A percentile compares a stretch with the other conserved stretches of the same genome.
Evolutionary conservation across 805 yeast genomes (phyloP).

Genomic region (Cyberlindnera xylosilytica): DNA sequence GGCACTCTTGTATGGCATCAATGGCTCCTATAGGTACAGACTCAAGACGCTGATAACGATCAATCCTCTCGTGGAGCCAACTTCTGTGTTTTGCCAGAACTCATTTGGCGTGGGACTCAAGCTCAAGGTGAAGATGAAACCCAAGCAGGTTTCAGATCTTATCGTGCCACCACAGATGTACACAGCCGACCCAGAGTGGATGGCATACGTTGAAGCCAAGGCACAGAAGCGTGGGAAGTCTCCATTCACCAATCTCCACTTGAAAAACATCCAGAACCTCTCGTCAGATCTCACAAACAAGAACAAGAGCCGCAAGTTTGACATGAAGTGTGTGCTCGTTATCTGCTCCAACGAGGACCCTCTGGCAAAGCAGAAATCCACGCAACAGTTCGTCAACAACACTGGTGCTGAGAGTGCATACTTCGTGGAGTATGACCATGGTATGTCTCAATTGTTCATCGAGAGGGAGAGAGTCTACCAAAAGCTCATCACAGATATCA

Average conservation of each 20-base stretch:
- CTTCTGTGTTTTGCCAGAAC: not conserved
- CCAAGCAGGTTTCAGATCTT: constrained; percentile 5
- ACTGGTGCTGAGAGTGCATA: constrained; percentile 12
- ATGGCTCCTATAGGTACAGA: constrained; percentile 15
- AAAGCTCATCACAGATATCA: constrained; percentile 14
- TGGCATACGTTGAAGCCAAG: constrained; percentile 8
- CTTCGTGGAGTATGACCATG: constrained; percentile 18
- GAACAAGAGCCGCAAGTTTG: constrained; percentile 6
- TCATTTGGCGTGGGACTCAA: constrained; percentile 6
- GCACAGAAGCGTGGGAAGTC: not conserved
- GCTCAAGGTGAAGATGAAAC: constrained; percentile 11
- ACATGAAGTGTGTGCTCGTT: constrained; percentile 14
- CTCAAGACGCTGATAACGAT: constrained; percentile 17
- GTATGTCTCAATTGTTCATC: constrained; percentile 19
- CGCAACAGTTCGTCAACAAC: constrained; percentile 14
- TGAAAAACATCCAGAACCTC: constrained; percentile 5
- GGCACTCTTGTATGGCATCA: constrained; percentile 18
- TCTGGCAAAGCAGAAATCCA: not conserved
- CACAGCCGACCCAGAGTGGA: constrained; percentile 15
- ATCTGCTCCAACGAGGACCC: constrained; percentile 18
- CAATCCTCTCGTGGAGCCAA: constrained; percentile 20
- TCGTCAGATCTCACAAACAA: constrained; percentile 7
- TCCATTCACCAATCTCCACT: constrained; percentile 8
- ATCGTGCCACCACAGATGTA: constrained; percentile 5
- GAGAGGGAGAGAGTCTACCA: constrained; percentile 20